phyloP scores from a whole-genome alignment of 2,329 filamentous ascomycete genomes.

The Fusarium sp. region DNA sequence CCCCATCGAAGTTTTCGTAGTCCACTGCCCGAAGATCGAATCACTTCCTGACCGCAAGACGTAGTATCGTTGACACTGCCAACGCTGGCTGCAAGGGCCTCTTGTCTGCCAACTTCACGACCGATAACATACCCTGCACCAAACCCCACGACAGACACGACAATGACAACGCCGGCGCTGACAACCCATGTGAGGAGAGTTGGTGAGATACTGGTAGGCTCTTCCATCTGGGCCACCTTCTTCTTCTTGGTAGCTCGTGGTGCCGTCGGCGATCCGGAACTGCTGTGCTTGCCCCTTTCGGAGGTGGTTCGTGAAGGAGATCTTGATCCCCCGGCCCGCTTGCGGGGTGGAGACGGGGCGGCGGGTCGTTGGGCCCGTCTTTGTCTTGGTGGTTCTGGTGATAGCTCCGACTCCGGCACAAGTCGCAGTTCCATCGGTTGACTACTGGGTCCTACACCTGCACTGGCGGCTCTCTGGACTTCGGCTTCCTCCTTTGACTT shows the following conservation, averaged over 20 bases:
- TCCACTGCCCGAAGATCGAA: conserved; percentile 63
- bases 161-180: conserved; percentile 74
- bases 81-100: conserved; percentile 58
- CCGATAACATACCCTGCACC: conserved; percentile 77
- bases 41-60: conserved; percentile 66
- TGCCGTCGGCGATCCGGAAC: conserved; percentile 56
- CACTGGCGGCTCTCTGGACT: conserved; percentile 49
- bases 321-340: conserved; percentile 42
- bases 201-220: conserved; percentile 64
- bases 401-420: conserved; percentile 71
- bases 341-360: conserved; percentile 43
- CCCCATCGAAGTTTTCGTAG: conserved; percentile 68
- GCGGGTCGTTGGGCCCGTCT: conserved; percentile 41
- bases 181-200: conserved; percentile 74
- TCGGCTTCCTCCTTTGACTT: conserved; percentile 69
- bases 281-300: conserved; percentile 65
- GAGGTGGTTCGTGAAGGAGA: conserved; percentile 48
- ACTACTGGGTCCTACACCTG: conserved; percentile 59
- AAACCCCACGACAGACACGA: conserved; percentile 76
- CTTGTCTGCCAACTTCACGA: conserved; percentile 73
- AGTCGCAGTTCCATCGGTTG: conserved; percentile 71
- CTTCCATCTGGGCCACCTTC: conserved; percentile 58
- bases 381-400: conserved; percentile 52
- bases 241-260: conserved; percentile 70
- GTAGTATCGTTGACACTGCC: conserved; percentile 60